Conservation (phyloP, 495 filamentous ascomycete genomes). For the Jackrogersella minutella region DNA sequence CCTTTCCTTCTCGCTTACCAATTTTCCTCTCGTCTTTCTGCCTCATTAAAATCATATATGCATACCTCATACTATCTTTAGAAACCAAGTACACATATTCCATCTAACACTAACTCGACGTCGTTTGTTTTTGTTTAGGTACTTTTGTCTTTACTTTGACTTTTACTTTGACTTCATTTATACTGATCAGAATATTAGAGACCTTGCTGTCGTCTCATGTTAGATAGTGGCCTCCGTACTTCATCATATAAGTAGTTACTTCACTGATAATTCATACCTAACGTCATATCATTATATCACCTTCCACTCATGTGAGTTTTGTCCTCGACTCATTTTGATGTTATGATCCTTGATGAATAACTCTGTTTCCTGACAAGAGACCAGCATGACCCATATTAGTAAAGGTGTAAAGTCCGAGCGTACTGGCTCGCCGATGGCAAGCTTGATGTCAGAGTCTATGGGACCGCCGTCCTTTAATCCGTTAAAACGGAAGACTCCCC, state of each 20-base stretch:
- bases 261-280: neutral
- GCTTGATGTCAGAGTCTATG: slow-evolving; percentile 34
- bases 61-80: neutral
- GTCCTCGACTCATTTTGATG: neutral
- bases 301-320: neutral
- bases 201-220: neutral
- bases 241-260: neutral
- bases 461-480: slow-evolving; percentile 31
- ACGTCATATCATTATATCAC: neutral
- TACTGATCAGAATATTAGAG: too few relatives aligned
- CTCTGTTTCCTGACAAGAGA: neutral
- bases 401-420: slow-evolving; percentile 23
- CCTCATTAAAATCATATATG: neutral
- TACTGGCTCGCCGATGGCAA: slow-evolving; percentile 15
- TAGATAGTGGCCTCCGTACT: neutral
- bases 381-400: neutral
- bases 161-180: too few relatives aligned
- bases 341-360: neutral
- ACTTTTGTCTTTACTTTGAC: neutral
- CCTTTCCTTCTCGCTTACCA: neutral
- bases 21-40: neutral
- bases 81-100: neutral
- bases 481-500: slow-evolving; percentile 15
- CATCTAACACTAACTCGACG: neutral
- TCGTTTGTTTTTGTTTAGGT: neutral